Evolutionary conservation across 306 rosid genomes (phyloP).

Genomic region (Quercus parvula): DNA sequence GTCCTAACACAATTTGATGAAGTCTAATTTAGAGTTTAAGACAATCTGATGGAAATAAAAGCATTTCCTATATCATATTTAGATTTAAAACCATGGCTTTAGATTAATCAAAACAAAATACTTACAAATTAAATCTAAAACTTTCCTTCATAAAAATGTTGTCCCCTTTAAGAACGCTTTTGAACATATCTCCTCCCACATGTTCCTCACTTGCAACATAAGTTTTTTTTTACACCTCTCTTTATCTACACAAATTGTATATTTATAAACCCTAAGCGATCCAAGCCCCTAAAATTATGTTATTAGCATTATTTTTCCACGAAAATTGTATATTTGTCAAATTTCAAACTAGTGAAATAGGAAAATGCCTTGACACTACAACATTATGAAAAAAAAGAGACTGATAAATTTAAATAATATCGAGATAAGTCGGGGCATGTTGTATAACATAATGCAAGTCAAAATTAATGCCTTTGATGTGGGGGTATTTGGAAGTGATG

Average conservation of each 20-base stretch:
- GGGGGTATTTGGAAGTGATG: neutral
- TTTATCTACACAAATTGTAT: neutral
- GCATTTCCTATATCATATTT: too few species aligned
- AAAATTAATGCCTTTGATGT: neutral
- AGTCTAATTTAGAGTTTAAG: too few species aligned
- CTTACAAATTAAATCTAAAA: neutral
- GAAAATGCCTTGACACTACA: too few species aligned
- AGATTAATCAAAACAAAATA: too few species aligned
- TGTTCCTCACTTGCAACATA: slow-evolving; percentile 20
- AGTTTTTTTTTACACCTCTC: neutral
- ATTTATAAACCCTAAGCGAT: neutral
- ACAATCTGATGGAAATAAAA: too few species aligned
- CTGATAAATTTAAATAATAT: neutral
- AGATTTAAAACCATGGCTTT: too few species aligned
- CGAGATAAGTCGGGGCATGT: slow-evolving; percentile 2
- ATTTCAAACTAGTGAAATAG: too few species aligned
- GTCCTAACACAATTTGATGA: too few species aligned
- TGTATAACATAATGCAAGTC: neutral
- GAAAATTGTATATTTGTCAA: too few species aligned
- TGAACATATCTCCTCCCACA: slow-evolving; percentile 37
- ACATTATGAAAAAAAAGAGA: neutral
- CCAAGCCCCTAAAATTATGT: too few species aligned
- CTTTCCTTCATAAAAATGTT: slow-evolving; percentile 27
- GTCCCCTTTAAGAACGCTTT: slow-evolving; percentile 13
- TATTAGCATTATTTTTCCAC: too few species aligned